These are phyloP conservation scores for Plasmopara viticola DNA, from an alignment of 352 stramenopile species.

Conservation along the genomic window DNA sequence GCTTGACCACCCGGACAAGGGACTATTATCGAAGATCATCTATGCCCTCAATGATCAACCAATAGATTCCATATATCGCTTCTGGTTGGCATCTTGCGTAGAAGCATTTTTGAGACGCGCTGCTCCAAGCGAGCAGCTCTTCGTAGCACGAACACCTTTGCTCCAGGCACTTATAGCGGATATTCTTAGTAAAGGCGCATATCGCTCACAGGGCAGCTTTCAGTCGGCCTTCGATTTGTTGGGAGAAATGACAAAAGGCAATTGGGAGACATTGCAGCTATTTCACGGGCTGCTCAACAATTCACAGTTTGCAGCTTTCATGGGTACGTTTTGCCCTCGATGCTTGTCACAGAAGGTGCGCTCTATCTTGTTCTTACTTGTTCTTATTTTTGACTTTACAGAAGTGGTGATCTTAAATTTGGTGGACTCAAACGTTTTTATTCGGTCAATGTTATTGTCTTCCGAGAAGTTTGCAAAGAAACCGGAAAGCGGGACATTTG, in stretches of 20 bases:
- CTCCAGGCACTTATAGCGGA: conserved; percentile 85
- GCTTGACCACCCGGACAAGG: conserved; percentile 65
- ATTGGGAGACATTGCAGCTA: conserved; percentile 84
- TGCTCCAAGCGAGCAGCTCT: conserved; percentile 83
- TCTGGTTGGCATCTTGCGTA: conserved; percentile 95
- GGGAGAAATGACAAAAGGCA: conserved; percentile 94
- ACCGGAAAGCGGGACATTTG: conserved; percentile 30
- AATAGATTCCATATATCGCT: conserved; percentile 92
- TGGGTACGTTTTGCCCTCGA: conserved; percentile 46
- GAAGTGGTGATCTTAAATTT: conserved; percentile 91
- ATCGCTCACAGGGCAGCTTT: conserved; percentile 87
- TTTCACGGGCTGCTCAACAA: conserved; percentile 85
- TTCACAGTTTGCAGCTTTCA: conserved; percentile 86
- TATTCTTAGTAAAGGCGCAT: conserved; percentile 72
- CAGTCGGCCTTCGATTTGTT: conserved; percentile 95
- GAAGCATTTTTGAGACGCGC: conserved; percentile 92
- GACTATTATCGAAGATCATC: conserved; percentile 89
- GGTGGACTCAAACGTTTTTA: conserved; percentile 96
- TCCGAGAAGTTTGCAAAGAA: conserved; percentile 61
- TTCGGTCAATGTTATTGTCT: conserved; percentile 88
- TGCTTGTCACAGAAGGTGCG: conserved; percentile 6
- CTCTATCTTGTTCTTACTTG: conserved; percentile 3
- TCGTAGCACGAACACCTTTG: conserved; percentile 85
- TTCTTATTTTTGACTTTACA: conserved; percentile 24
- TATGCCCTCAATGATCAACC: conserved; percentile 85